Evolutionary conservation across 2,329 filamentous ascomycete species (phyloP).

Genomic region (Chrysosporium queenslandicum): DNA sequence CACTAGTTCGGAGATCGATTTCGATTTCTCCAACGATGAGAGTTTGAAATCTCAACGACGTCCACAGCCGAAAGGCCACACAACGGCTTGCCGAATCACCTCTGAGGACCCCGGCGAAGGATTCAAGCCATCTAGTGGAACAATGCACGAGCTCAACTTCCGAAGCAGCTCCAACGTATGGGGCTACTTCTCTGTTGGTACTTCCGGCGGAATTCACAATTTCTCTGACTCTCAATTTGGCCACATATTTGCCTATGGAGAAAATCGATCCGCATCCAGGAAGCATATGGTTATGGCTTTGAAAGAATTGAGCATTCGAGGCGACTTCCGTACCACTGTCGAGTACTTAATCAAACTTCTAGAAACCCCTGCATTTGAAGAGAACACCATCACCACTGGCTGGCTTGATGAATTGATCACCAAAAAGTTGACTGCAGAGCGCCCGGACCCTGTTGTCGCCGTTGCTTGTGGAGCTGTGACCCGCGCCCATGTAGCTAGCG

Average conservation of each 20-base stretch:
- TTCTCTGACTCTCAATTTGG: slow-evolving; percentile 99
- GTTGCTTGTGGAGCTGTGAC: slow-evolving; percentile 90
- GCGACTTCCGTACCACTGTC: slow-evolving; percentile 96
- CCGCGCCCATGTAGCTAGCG: slow-evolving; percentile 90
- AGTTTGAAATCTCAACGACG: slow-evolving; percentile 77
- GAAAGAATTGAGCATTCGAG: slow-evolving; percentile 98
- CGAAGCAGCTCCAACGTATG: slow-evolving; percentile 96
- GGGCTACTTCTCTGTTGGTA: slow-evolving; percentile 99
- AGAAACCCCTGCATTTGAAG: slow-evolving; percentile 95
- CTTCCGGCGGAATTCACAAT: slow-evolving; percentile 92
- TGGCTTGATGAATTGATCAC: slow-evolving; percentile 98
- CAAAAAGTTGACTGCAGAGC: slow-evolving; percentile 91
- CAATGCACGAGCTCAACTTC: slow-evolving; percentile 99
- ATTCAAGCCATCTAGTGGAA: slow-evolving; percentile 98
- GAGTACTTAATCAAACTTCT: slow-evolving; percentile 98
- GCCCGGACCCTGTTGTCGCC: slow-evolving; percentile 86
- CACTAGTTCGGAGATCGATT: slow-evolving; percentile 79
- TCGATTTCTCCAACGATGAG: slow-evolving; percentile 81
- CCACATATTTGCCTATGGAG: slow-evolving; percentile 97
- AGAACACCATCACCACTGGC: slow-evolving; percentile 97
- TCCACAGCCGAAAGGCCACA: slow-evolving; percentile 90
- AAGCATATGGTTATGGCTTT: slow-evolving; percentile 99
- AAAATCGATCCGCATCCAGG: slow-evolving; percentile 88
- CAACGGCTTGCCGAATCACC: slow-evolving; percentile 96
- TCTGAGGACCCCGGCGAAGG: slow-evolving; percentile 98